These are phyloP conservation scores for Phoma sp. DNA, from an alignment of 2,329 filamentous ascomycete species.

Conservation along the genomic window DNA sequence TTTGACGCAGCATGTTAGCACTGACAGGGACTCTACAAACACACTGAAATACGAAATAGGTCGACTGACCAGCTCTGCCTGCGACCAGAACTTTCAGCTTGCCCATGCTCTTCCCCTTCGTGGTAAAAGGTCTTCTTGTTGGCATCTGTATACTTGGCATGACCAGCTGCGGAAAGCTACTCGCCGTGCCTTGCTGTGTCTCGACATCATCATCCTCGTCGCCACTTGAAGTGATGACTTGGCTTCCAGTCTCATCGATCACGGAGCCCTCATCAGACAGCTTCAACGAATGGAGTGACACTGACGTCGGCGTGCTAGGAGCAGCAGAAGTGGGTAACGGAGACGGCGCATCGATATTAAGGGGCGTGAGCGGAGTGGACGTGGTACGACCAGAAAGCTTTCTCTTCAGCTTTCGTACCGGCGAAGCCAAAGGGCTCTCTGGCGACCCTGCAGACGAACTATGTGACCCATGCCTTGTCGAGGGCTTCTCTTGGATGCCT, in stretches of 20 bases:
- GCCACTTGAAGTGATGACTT: slow-evolving; percentile 60
- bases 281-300: slow-evolving; percentile 63
- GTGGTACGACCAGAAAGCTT: slow-evolving; percentile 30
- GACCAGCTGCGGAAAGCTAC: slow-evolving; percentile 75
- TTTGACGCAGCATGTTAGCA: slow-evolving; percentile 44
- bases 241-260: slow-evolving; percentile 61
- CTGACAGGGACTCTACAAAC: background rate
- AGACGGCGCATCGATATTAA: slow-evolving; percentile 41
- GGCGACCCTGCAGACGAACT: slow-evolving; percentile 27
- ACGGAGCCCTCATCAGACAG: slow-evolving; percentile 64
- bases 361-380: slow-evolving; percentile 33
- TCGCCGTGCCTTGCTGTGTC: slow-evolving; percentile 40
- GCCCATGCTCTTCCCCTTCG: slow-evolving; percentile 81
- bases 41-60: background rate
- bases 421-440: slow-evolving; percentile 29
- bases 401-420: slow-evolving; percentile 28
- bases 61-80: slow-evolving; percentile 70
- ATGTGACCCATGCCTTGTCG: slow-evolving; percentile 28
- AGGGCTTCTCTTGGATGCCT: slow-evolving; percentile 35
- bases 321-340: slow-evolving; percentile 57
- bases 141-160: slow-evolving; percentile 98
- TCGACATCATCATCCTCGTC: slow-evolving; percentile 58
- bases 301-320: slow-evolving; percentile 65
- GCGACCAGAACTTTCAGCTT: slow-evolving; percentile 88
- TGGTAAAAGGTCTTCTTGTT: slow-evolving; percentile 84